These are phyloP conservation scores for Chromera velia DNA, from an alignment of 73 alveolate species.

Conservation along the genomic window DNA sequence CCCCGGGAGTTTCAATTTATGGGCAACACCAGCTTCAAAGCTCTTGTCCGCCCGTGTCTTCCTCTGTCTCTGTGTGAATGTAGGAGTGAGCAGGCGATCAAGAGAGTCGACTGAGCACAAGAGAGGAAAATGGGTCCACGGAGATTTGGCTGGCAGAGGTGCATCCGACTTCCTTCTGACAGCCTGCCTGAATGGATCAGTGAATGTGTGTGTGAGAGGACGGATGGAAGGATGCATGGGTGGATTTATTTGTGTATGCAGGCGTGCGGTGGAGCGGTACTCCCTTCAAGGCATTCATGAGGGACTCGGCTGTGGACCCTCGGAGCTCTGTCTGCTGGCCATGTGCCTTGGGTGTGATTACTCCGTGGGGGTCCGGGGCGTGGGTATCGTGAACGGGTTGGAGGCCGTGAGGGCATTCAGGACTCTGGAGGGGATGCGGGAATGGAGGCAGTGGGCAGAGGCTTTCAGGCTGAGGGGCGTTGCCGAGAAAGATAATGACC, in stretches of 20 bases:
- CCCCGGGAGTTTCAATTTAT: too few species aligned
- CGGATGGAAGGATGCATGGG: too few species aligned
- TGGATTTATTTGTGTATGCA: too few species aligned
- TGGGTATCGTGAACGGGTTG: conserved; percentile 66
- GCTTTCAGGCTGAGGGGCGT: neutral
- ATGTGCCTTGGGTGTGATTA: conserved; percentile 70
- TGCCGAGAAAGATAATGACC: neutral
- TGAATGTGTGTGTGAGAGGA: too few species aligned
- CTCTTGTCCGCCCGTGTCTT: too few species aligned
- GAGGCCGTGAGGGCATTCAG: conserved; percentile 35
- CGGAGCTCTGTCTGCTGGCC: conserved; percentile 49
- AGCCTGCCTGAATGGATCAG: too few species aligned
- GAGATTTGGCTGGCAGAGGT: too few species aligned
- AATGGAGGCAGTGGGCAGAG: neutral
- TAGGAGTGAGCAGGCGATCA: too few species aligned
- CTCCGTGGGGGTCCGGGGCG: conserved; percentile 68
- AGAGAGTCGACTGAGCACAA: too few species aligned
- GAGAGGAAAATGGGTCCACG: too few species aligned
- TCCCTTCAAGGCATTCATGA: conserved; percentile 20
- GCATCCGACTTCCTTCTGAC: conserved; percentile 44
- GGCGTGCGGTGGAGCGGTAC: conserved; percentile 29
- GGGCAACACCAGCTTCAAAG: too few species aligned
- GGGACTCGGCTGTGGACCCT: conserved; percentile 44
- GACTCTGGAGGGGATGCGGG: neutral
- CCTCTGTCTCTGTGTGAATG: too few species aligned